phyloP scores from a whole-genome alignment of 768 basidiomycete species.

The Lactifluus subvellereus region DNA sequence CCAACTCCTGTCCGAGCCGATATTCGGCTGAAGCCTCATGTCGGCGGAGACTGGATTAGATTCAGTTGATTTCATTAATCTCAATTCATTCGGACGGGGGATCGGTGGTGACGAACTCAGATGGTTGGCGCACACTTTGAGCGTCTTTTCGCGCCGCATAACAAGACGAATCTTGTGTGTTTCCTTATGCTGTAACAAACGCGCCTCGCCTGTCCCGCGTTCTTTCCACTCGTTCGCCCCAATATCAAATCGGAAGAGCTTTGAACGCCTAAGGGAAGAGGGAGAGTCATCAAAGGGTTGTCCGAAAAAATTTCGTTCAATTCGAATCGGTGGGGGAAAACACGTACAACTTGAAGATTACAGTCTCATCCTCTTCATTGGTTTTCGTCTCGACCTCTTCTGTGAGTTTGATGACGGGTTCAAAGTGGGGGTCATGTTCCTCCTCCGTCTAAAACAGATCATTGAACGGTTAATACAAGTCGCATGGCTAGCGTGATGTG shows the following conservation, averaged over 20 bases:
- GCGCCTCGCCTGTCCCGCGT: slow-evolving; percentile 92
- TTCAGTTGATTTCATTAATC: neutral
- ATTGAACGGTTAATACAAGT: neutral
- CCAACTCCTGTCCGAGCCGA: slow-evolving; percentile 98
- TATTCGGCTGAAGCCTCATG: slow-evolving; percentile 95
- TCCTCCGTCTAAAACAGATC: slow-evolving; percentile 46
- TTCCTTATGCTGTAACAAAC: slow-evolving; percentile 83
- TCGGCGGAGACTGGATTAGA: slow-evolving; percentile 63
- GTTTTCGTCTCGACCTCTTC: slow-evolving; percentile 96
- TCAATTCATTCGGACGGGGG: neutral
- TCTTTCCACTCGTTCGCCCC: slow-evolving; percentile 91
- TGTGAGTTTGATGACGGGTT: slow-evolving; percentile 94
- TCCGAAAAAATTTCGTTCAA: slow-evolving; percentile 11
- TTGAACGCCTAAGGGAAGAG: slow-evolving; percentile 72
- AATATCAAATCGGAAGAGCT: slow-evolving; percentile 91
- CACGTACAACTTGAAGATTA: slow-evolving; percentile 92
- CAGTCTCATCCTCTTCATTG: slow-evolving; percentile 88
- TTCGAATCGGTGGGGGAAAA: slow-evolving; percentile 24
- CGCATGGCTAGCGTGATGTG: neutral
- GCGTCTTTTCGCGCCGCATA: slow-evolving; percentile 99
- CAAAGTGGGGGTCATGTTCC: slow-evolving; percentile 85
- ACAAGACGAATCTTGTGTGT: slow-evolving; percentile 91
- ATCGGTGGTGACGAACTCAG: slow-evolving; percentile 48
- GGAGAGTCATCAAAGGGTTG: neutral
- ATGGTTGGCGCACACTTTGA: slow-evolving; percentile 99